Base-by-base conservation (phyloP, 2,329 filamentous ascomycete species). In the Diaporthe ampelina region DNA sequence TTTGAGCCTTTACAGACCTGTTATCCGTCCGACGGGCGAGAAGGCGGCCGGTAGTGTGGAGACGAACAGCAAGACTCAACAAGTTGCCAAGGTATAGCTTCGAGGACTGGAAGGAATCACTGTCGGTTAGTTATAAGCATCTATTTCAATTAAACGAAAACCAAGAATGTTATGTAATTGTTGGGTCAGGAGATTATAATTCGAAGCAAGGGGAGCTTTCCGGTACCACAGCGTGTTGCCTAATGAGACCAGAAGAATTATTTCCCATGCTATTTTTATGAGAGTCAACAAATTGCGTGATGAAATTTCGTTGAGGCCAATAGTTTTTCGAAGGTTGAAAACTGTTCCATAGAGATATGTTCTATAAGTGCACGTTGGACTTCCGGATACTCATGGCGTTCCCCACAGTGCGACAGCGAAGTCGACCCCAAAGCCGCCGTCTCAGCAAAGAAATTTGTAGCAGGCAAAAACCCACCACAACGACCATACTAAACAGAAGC, bases 361-460 rank as follows among this genome's bases (percentile, higher is more conserved):
- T 50, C 19, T 1, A n/a, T n/a, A 11, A 50, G 48, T 50, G 21
- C 21, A 24, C 21, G 21, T 50, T 50, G 48, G 48, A 24, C 48
- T 24, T 9, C 13, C 10, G 37, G 37, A 40, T 40, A 48, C 45
- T 9, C 17, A 50, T 50, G 45, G 21, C 3, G 21, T 15, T 69
- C 65, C 19, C 69, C 69, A 74, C 69, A 74, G 50, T 52, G 69
- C 57, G 63, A 54, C 48, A 13, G 32, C 8, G 8, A 32, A 26
- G 43, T n/a, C 26, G 26, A 26, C 24, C 59, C 26, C 19, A 19
- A 29, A 21, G 48, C 50, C 40, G 29, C 58, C 50, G 29, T 48
- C 50, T 54, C 48, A 56, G 19, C 52, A 68, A 40, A 68, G 61
- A 67, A 72, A 70, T 74, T 57, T 43, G 43, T 8, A 43, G n/a